Evolutionary conservation across 768 basidiomycete genomes (phyloP), one percentile per base, ranked within the genome.

Genomic region (Russula griseocarnosa): DNA sequence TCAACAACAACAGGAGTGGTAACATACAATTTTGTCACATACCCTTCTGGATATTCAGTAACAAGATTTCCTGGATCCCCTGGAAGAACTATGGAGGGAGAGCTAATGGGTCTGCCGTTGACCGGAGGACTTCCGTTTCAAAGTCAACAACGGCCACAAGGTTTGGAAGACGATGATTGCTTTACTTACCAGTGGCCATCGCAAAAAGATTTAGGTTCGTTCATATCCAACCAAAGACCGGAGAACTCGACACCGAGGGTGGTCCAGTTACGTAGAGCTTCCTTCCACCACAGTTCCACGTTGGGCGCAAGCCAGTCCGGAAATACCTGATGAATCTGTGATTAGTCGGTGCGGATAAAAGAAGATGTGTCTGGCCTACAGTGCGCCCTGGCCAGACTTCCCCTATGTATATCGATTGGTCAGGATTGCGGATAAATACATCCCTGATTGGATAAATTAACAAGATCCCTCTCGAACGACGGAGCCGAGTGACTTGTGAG

Each of bases 361-460:
- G 32, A 42, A n/a, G 28, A 16, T 8, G n/a, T 18, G 26, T 18
- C 49, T 7, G 10, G 70, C 79, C 20, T 40, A 84, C 87, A 8
- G 86, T 86, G 73, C 83, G 86, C 26, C 89, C 87, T 18, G 89
- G 88, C 88, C 87, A 91, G 10, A 90, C 88, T 70, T 85, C 79
- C 13, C 90, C 90, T 1, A 89, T 71, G 72, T 87, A 91, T 69
- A 86, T 81, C 42, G 84, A 80, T 0, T 84, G 85, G 69, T 92
- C 86, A 0, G 85, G 86, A 71, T 92, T 90, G 68, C 83, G 89
- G 56, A 92, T 81, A 73, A 86, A 92, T 0, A 84, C 81, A 54
- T 83, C 80, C n/a, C 86, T 87, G 24, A 22, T 36, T 16, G 18
- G 16, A 50, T 64, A 24, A 56, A 46, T 62, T 44, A 57, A 40